Percentiles rank a stretch among this genome's conserved stretches.
Evolutionary conservation across 495 filamentous ascomycete species (phyloP).

Genomic region (Trichoderma gamsii): DNA sequence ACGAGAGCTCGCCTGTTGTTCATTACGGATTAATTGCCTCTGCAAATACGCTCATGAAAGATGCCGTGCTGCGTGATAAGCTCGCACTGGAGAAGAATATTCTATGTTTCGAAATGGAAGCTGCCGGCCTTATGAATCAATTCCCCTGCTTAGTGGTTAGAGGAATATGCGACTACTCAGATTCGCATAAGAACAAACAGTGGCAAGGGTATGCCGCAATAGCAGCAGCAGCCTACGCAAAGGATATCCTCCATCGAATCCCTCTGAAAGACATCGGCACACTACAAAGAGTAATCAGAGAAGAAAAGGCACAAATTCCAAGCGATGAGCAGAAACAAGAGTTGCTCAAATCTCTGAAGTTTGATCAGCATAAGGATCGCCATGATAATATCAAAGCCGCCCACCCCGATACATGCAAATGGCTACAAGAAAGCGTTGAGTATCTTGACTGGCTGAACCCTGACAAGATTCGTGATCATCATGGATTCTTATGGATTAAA

Average conservation of each 20-base stretch:
- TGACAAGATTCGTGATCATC: constrained; percentile 28
- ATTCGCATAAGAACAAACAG: constrained; percentile 32
- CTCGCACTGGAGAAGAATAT: background rate
- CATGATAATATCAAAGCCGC: background rate
- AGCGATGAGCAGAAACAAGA: background rate
- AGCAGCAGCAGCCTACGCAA: constrained; percentile 23
- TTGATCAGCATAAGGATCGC: background rate
- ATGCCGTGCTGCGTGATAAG: constrained; percentile 17
- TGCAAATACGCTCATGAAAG: constrained; percentile 30
- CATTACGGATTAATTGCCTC: constrained; percentile 40
- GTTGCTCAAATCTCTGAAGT: background rate
- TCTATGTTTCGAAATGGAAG: constrained; percentile 27
- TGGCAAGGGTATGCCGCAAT: constrained; percentile 26
- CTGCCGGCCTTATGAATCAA: constrained; percentile 25
- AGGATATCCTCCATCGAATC: constrained; percentile 16
- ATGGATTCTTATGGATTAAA: constrained; percentile 51
- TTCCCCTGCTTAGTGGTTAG: constrained; percentile 31
- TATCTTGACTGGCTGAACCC: background rate
- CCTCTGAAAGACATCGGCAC: background rate
- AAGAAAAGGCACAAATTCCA: background rate
- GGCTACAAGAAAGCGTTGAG: constrained; percentile 17
- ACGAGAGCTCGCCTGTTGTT: constrained; percentile 17
- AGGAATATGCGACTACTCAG: constrained; percentile 39
- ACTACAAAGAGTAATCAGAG: background rate
- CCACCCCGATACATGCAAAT: background rate